Percentiles rank a stretch among this genome's conserved stretches.
These are phyloP conservation scores for Delphinella strobiligena DNA, from an alignment of 2,329 filamentous ascomycete genomes.

Conservation along the genomic window DNA sequence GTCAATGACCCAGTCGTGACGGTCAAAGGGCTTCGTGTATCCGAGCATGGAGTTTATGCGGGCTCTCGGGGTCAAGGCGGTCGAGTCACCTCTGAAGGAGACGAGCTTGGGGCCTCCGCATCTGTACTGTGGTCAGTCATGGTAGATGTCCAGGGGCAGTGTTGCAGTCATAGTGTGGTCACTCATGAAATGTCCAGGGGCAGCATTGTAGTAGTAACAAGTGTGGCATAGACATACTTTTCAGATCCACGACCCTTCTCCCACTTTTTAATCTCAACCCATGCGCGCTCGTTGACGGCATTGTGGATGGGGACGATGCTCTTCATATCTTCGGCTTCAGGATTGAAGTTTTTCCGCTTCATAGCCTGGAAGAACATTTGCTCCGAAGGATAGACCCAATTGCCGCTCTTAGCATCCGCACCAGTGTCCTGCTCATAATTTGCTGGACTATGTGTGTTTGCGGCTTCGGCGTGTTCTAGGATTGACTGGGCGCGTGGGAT, in stretches of 20 bases:
- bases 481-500: conserved; percentile 46
- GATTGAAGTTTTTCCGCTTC: conserved; percentile 75
- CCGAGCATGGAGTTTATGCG: conserved; percentile 72
- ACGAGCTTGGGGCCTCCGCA: conserved; percentile 72
- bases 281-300: conserved; percentile 92
- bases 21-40: conserved; percentile 86
- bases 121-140: conserved; percentile 21
- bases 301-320: conserved; percentile 96
- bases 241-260: conserved; percentile 54
- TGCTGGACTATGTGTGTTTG: conserved; percentile 33
- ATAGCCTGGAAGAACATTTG: conserved; percentile 98
- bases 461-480: conserved; percentile 24
- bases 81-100: conserved; percentile 61
- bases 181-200: too few species aligned
- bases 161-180: too few species aligned
- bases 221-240: conserved; percentile 31
- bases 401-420: conserved; percentile 56
- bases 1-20: conserved; percentile 96
- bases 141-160: too few species aligned
- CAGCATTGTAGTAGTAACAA: neutral
- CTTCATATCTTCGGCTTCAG: conserved; percentile 63
- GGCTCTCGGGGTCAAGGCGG: conserved; percentile 65
- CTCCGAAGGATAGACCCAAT: conserved; percentile 96
- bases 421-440: conserved; percentile 73
- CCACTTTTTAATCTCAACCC: conserved; percentile 85